Base-by-base conservation (phyloP, 1,284 basidiomycete species). In the Somion occarium region DNA sequence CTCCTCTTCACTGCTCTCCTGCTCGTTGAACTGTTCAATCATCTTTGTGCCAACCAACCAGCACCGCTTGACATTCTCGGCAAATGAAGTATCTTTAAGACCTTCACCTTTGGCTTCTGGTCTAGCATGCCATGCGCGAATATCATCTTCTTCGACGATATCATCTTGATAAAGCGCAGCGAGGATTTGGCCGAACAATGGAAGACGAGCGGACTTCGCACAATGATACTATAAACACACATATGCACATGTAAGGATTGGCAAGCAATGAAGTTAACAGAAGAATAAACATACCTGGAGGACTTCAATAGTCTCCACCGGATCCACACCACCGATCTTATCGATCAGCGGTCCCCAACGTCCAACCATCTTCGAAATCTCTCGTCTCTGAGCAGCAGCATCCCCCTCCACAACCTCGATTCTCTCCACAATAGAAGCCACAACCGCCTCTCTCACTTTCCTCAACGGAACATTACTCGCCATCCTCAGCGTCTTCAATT, bases 401-500 rank as follows among this genome's bases (percentile, higher is more conserved):
- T 77, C 79, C 2, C 72, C 78, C 12, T 77, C 76, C 7, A 83
- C 73, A 49, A 88, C 64, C 50, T 68, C 69, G 34, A 91, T 82
- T 52, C 76, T 76, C 55, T 84, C 80, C 48, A 91, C 85, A 51
- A 93, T 76, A 25, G 80, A 83, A 18, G 75, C 76, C 27, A 95
- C 76, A 24, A 93, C 91, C 13, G 85, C 85, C 65, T 88, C 85
- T 48, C 88, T 78, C 44, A 96, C 92, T 54, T 82, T 78, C 18
- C 75, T 74, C 23, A 93, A 76, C 3, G 88, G 79, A 43, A 95
- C 93, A 63, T 96, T 96, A 58, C 84, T 88, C 39, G 93, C 91
- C 93, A 96, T 96, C 44, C 93, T 85, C 49, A 96, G 78, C 47
- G 93, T 96, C 74, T 95, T 96, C 59, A 96, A 79, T 65, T 96